These are phyloP conservation scores for Cochlearia excelsa DNA, from an alignment of 345 rosid species.

Conservation along the genomic window DNA sequence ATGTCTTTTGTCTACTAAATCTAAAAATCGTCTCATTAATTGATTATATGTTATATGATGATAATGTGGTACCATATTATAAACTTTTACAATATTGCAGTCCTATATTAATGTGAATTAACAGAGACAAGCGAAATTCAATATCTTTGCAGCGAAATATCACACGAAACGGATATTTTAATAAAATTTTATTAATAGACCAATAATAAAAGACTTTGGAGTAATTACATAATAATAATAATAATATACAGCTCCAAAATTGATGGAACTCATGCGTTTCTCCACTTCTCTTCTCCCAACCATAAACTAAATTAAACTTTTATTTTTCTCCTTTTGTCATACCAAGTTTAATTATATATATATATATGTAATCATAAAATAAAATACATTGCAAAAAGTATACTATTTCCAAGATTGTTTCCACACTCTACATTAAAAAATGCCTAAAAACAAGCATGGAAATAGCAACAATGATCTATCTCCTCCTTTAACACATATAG, in stretches of 20 bases:
- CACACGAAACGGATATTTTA: too few relatives aligned
- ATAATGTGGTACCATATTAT: too few relatives aligned
- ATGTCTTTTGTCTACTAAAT: too few relatives aligned
- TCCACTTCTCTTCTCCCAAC: slow-evolving; percentile 29
- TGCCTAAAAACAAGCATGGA: slow-evolving; percentile 33
- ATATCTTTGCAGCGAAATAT: too few relatives aligned
- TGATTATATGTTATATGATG: too few relatives aligned
- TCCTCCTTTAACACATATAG: background rate
- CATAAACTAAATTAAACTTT: slow-evolving; percentile 1
- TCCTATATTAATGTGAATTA: too few relatives aligned
- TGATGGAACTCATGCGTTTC: slow-evolving; percentile 38
- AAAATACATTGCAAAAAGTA: background rate
- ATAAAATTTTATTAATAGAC: too few relatives aligned
- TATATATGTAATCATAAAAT: background rate
- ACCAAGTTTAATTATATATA: background rate
- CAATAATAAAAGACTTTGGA: background rate
- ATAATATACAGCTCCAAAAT: slow-evolving; percentile 24
- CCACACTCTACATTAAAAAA: slow-evolving; percentile 14
- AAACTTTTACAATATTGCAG: too few relatives aligned
- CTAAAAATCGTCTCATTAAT: too few relatives aligned
- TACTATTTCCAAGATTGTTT: slow-evolving; percentile 36
- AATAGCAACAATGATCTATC: slow-evolving; percentile 17
- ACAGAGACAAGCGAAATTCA: too few relatives aligned
- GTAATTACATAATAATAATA: slow-evolving; percentile 16
- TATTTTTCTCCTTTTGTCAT: background rate